phyloP scores from a whole-genome alignment of 495 filamentous ascomycete genomes.

The Penicillium flavigenum region DNA sequence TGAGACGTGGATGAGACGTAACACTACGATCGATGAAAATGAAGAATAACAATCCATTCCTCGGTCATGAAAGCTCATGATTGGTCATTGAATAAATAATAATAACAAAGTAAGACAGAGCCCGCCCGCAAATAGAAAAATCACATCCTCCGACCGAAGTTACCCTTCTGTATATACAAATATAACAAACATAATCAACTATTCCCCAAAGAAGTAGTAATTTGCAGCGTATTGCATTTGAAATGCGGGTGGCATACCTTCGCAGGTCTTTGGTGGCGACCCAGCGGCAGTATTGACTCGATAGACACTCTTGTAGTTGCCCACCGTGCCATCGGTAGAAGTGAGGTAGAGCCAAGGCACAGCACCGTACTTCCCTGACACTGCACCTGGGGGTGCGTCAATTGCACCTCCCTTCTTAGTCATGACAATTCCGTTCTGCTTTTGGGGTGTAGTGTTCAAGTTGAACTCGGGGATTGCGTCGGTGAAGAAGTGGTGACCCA shows the following conservation, averaged over 20 bases:
- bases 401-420: slow-evolving; percentile 56
- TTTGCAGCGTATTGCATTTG: slow-evolving; percentile 78
- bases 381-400: slow-evolving; percentile 58
- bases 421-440: slow-evolving; percentile 60
- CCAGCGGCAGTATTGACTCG: slow-evolving; percentile 86
- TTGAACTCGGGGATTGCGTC: slow-evolving; percentile 74
- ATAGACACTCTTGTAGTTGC: slow-evolving; percentile 71
- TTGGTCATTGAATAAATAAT: not conserved
- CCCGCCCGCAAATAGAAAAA: not conserved
- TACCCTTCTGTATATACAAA: slow-evolving; percentile 9
- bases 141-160: not conserved
- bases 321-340: slow-evolving; percentile 53
- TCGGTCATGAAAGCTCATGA: not conserved
- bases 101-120: slow-evolving; percentile 4
- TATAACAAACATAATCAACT: slow-evolving; percentile 23
- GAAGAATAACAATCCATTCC: not conserved
- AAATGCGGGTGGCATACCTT: slow-evolving; percentile 60
- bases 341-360: slow-evolving; percentile 57
- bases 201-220: slow-evolving; percentile 60
- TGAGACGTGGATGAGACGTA: not conserved
- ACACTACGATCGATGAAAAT: not conserved
- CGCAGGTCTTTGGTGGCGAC: slow-evolving; percentile 70
- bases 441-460: slow-evolving; percentile 54
- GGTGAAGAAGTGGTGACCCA: slow-evolving; percentile 79
- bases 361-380: slow-evolving; percentile 58